Base-by-base conservation (phyloP, 306 rosid genomes). In the Betula pendula region DNA sequence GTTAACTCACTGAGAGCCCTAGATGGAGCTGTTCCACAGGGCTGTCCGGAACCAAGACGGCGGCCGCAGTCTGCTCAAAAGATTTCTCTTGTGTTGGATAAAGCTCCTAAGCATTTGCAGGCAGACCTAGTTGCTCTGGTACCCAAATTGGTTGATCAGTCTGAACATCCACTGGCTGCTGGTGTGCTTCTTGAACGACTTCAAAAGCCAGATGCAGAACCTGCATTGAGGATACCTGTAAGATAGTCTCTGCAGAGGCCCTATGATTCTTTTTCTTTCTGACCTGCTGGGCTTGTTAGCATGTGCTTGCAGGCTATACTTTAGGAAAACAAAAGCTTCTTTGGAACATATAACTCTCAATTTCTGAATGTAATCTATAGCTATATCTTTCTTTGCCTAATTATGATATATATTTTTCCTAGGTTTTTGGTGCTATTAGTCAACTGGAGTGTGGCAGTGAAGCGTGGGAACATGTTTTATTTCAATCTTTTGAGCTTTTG, bases 81-180 rank as follows among this genome's bases (percentile, higher is more conserved):
- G 87, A 96, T 96, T 63, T 40, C 93, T 69, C 97, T 96, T 80
- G 99, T 96, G 51, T 83, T 96, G 85, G 98, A 96, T 87, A 92
- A 91, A 82, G 97, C 99, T 70, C 99, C 99, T 52, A 91, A 88
- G 90, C 93, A 93, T 87, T 80, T 92, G 89, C 98, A 92, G 80
- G 85, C 94, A 31, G 99, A 96, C 74, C 88, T 96, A 27, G 95
- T 92, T 84, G 84, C 97, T 80, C 73, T 96, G 66, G 98, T 91
- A 17, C 99, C 98, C 71, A 96, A 92, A 85, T 85, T 96, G 87
- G 99, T 96, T 74, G 99, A 96, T 85, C 93, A 89, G 74, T 89
- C 98, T 16, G 99, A 96, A 80, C 99, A 96, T 83, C 92, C 99
- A 27, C 83, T 89, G 70, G 99, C 98, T 80, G 99, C 99, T 74